phyloP scores from a whole-genome alignment of 306 rosid genomes.

The Pyrus pyrifolia region DNA sequence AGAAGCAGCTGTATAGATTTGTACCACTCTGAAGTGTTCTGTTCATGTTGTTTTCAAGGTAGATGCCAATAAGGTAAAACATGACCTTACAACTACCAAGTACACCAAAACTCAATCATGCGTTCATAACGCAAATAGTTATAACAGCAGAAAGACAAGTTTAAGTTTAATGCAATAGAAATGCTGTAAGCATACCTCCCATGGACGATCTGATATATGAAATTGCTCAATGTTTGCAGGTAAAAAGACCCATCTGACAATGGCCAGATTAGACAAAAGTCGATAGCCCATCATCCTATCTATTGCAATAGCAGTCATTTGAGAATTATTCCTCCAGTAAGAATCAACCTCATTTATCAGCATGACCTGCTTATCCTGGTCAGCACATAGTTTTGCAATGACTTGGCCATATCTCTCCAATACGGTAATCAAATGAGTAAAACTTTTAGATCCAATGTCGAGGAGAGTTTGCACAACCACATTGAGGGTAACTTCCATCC shows the following conservation, averaged over 20 bases:
- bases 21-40: neutral
- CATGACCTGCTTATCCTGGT: conserved; percentile 86
- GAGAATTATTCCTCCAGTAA: conserved; percentile 89
- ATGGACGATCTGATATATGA: conserved; percentile 85
- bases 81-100: neutral
- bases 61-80: neutral
- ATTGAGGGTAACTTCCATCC: conserved; percentile 68
- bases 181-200: conserved; percentile 67
- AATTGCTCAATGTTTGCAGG: conserved; percentile 71
- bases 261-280: conserved; percentile 87
- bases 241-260: conserved; percentile 93
- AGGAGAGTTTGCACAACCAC: conserved; percentile 85
- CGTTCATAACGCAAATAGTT: neutral
- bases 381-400: conserved; percentile 69
- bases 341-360: conserved; percentile 72
- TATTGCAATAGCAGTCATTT: conserved; percentile 88
- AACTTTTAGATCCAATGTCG: conserved; percentile 92
- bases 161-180: neutral
- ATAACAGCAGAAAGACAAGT: neutral
- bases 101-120: neutral
- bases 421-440: conserved; percentile 94
- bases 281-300: conserved; percentile 99
- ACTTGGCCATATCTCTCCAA: conserved; percentile 94
- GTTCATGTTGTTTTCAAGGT: neutral
- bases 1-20: neutral